Evolutionary conservation across 345 rosid species (phyloP), one percentile per base, ranked within the genome.

Genomic region (Boechera divaricarpa): DNA sequence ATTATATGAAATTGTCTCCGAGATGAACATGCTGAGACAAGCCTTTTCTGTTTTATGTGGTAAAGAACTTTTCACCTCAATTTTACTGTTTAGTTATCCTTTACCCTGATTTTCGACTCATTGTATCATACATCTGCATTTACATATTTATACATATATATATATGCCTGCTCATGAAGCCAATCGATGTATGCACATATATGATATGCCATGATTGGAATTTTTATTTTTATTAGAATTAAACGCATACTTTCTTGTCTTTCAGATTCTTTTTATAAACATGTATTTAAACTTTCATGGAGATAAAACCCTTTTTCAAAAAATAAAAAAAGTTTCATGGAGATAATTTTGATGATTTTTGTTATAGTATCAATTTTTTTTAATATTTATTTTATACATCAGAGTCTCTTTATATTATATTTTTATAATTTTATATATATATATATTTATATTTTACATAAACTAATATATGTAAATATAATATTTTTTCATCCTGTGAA

Each of bases 61-160:
- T 21, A 39, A 24, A 6, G 36, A 45, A 45, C n/a, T 3, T 8
- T 77, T 69, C 56, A 69, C 81, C 74, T 18, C 15, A 1, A 28
- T 24, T 45, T 13, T 49, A 78, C 84, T 86, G 73, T 75, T 75
- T 29, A 7, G 39, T 76, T 35, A 8, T n/a, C 74, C 66, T 76
- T 61, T 54, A 67, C 71, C 69, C 62, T 66, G 16, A 63, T 63
- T 59, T 69, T 70, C 45, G 66, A 36, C 61, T 63, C 72, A 16
- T 8, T 42, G 67, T 26, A 77, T 57, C 60, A 42, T 67, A 41
- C 61, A 62, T 49, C 38, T 15, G 49, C 58, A 60, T 61, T 9
- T 39, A 39, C 44, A 32, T 13, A 29, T 10, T 6, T 6, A 10
- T 12, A 54, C 15, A 55, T 31, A 39, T 21, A 21, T 21, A 33